Evolutionary conservation across 2,329 filamentous ascomycete genomes (phyloP).

Genomic region (Cryphonectria nitschkei): DNA sequence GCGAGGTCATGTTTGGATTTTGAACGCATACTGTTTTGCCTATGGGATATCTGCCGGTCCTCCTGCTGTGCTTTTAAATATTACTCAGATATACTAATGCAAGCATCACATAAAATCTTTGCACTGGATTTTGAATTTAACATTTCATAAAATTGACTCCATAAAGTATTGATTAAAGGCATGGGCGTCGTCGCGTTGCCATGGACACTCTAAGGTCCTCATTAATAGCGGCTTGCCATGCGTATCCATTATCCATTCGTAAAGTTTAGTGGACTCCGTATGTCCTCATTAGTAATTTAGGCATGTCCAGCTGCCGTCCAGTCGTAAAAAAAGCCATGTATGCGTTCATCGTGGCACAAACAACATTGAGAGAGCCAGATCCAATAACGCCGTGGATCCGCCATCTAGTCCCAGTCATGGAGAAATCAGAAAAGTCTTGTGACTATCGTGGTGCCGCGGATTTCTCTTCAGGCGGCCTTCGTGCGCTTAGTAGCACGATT

Average conservation of each 20-base stretch:
- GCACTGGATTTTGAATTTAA: background rate
- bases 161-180: background rate
- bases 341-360: background rate
- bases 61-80: too few species aligned
- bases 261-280: background rate
- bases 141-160: background rate
- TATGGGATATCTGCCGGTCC: too few species aligned
- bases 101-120: background rate
- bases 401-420: background rate
- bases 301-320: background rate
- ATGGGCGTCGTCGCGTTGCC: background rate
- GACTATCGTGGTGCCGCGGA: background rate
- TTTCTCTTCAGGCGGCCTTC: background rate
- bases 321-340: background rate
- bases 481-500: background rate
- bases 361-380: background rate
- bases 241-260: background rate
- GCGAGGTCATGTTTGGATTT: background rate
- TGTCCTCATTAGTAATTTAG: background rate
- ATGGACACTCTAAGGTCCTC: background rate
- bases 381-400: background rate
- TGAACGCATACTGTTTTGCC: too few species aligned
- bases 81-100: too few species aligned
- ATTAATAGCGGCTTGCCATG: background rate
- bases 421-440: background rate